Evolutionary conservation across 805 yeast genomes (phyloP).

Genomic region (Metschnikowia gelsemii): DNA sequence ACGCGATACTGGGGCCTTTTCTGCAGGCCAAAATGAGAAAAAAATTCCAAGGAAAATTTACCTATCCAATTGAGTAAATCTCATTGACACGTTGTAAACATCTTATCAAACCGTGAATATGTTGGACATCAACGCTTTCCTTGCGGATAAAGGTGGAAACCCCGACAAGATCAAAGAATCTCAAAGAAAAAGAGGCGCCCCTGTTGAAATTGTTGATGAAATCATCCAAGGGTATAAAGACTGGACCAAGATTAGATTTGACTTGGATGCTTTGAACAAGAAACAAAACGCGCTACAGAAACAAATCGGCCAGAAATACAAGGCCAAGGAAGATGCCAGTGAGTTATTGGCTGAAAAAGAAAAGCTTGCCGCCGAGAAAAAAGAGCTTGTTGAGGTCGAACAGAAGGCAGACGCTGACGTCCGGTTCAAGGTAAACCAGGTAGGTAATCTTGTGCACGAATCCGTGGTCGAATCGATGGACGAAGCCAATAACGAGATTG

Average conservation of each 20-base stretch:
- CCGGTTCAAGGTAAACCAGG: constrained; percentile 77
- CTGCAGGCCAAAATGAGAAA: constrained; percentile 4
- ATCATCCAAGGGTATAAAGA: constrained; percentile 86
- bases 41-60: not conserved
- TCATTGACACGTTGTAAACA: too few relatives aligned
- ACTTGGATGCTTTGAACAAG: constrained; percentile 88
- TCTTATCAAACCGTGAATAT: constrained; percentile 38
- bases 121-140: constrained; percentile 91
- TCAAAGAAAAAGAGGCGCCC: constrained; percentile 90
- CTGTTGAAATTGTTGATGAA: constrained; percentile 95
- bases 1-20: too few relatives aligned
- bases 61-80: too few relatives aligned
- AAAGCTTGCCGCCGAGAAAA: constrained; percentile 66
- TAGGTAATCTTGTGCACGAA: constrained; percentile 94
- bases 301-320: constrained; percentile 87
- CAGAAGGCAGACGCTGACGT: constrained; percentile 75
- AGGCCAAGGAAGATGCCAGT: constrained; percentile 91
- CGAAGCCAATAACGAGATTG: constrained; percentile 88
- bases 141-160: constrained; percentile 96
- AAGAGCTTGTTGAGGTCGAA: constrained; percentile 62
- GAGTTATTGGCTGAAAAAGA: constrained; percentile 84
- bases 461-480: constrained; percentile 82
- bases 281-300: constrained; percentile 85
- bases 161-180: constrained; percentile 86
- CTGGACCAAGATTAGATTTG: constrained; percentile 83